phyloP scores from a whole-genome alignment of 2,329 filamentous ascomycete genomes.

The Trichoderma semiorbis region DNA sequence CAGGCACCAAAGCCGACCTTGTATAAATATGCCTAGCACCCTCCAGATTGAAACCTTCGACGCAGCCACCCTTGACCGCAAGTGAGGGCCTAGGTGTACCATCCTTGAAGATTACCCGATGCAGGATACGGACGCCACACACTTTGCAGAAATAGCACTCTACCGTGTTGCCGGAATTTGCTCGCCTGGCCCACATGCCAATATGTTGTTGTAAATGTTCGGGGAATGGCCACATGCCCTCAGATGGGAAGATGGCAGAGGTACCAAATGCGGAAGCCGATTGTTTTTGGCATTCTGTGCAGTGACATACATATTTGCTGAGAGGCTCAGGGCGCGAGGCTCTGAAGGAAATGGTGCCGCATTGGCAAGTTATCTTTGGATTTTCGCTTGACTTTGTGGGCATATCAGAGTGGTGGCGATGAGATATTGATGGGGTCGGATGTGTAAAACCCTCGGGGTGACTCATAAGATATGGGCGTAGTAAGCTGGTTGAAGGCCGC shows the following conservation, averaged over 20 bases:
- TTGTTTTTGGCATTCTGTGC: conserved; percentile 44
- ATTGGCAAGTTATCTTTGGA: neutral
- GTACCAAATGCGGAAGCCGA: conserved; percentile 44
- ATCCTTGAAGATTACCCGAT: conserved; percentile 32
- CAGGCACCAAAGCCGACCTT: conserved; percentile 41
- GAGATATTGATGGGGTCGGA: neutral
- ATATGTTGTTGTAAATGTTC: conserved; percentile 32
- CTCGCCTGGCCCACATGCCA: conserved; percentile 36
- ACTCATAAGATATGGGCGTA: neutral
- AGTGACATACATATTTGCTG: conserved; percentile 36
- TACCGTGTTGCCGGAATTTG: conserved; percentile 39
- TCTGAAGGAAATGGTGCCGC: neutral
- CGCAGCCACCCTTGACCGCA: conserved; percentile 45
- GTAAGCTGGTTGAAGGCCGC: neutral
- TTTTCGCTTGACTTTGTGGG: neutral
- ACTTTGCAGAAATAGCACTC: conserved; percentile 42
- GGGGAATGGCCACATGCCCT: conserved; percentile 39
- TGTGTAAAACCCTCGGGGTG: neutral
- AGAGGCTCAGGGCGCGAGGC: neutral
- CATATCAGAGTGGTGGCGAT: neutral
- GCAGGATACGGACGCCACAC: conserved; percentile 34
- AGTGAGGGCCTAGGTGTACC: conserved; percentile 37
- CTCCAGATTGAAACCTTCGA: conserved; percentile 41
- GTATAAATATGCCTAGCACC: conserved; percentile 45
- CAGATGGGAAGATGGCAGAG: conserved; percentile 41